Evolutionary conservation across 306 rosid species (phyloP).

Genomic region (Mimosa pudica): DNA sequence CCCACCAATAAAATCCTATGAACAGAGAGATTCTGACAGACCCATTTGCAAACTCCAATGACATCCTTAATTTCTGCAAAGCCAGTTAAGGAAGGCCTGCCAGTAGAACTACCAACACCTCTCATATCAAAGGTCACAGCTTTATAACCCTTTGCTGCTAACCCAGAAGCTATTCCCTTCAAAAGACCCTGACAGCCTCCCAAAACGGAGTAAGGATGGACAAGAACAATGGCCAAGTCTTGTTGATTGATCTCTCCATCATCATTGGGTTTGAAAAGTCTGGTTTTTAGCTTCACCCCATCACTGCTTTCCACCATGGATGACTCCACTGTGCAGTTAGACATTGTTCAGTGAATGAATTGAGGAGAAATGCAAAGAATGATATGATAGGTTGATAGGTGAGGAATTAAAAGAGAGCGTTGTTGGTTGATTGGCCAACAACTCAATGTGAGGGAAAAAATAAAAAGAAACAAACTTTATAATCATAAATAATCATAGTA

Average conservation of each 20-base stretch:
- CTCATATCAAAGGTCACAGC: slow-evolving; percentile 88
- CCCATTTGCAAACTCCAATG: slow-evolving; percentile 68
- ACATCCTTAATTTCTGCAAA: slow-evolving; percentile 83
- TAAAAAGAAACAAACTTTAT: not conserved
- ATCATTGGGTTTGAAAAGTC: slow-evolving; percentile 59
- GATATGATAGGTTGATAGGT: not conserved
- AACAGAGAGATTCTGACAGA: slow-evolving; percentile 41
- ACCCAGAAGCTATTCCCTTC: slow-evolving; percentile 76
- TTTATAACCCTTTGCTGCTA: slow-evolving; percentile 60
- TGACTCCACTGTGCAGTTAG: slow-evolving; percentile 56
- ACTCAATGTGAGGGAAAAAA: not conserved
- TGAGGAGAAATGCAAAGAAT: not conserved
- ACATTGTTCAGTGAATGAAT: slow-evolving; percentile 36
- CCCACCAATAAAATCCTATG: slow-evolving; percentile 65
- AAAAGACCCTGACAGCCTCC: slow-evolving; percentile 91
- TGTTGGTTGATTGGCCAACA: slow-evolving; percentile 2
- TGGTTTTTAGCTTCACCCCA: slow-evolving; percentile 70
- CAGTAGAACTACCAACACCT: slow-evolving; percentile 79
- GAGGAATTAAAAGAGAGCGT: not conserved
- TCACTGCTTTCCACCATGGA: slow-evolving; percentile 60
- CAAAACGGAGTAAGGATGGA: slow-evolving; percentile 87
- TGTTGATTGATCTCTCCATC: slow-evolving; percentile 23
- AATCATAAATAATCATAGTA: not conserved
- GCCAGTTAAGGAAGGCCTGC: slow-evolving; percentile 79
- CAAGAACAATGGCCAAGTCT: slow-evolving; percentile 63